phyloP scores from a whole-genome alignment of 2,329 filamentous ascomycete species.

The Geosmithia flava region DNA sequence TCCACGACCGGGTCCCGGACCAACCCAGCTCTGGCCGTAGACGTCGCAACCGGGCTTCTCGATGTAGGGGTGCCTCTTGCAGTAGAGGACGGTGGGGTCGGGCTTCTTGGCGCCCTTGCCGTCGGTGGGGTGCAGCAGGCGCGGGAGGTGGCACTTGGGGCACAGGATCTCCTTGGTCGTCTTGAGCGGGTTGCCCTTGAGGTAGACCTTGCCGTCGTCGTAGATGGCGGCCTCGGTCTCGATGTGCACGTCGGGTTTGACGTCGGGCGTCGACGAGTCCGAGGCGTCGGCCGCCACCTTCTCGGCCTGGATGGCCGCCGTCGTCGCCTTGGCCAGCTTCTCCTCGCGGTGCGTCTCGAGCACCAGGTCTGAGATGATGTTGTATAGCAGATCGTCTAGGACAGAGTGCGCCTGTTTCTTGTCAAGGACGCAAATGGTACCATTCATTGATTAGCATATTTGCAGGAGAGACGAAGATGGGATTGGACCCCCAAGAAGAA shows the following conservation, averaged over 20 bases:
- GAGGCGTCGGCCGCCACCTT: constrained; percentile 45
- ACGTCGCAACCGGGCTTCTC: constrained; percentile 67
- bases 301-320: constrained; percentile 52
- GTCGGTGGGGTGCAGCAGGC: constrained; percentile 60
- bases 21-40: constrained; percentile 71
- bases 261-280: constrained; percentile 38
- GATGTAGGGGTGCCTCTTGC: constrained; percentile 68
- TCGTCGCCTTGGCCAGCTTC: constrained; percentile 58
- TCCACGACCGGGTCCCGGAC: constrained; percentile 55
- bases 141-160: constrained; percentile 61
- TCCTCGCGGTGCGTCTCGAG: constrained; percentile 67
- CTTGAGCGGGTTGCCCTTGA: constrained; percentile 62
- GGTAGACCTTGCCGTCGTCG: constrained; percentile 53
- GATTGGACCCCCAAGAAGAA: no score
- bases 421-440: background rate
- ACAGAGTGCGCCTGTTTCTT: constrained; percentile 44
- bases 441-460: background rate
- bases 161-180: constrained; percentile 62
- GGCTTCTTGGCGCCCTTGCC: constrained; percentile 54
- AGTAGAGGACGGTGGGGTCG: constrained; percentile 59
- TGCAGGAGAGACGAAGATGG: background rate
- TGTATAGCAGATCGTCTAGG: constrained; percentile 64
- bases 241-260: constrained; percentile 41
- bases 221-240: constrained; percentile 59
- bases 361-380: constrained; percentile 63